Percentiles rank a stretch among this genome's conserved stretches.
Evolutionary conservation across 345 rosid species (phyloP).

Genomic region (Psidium friedrichsthalianum): DNA sequence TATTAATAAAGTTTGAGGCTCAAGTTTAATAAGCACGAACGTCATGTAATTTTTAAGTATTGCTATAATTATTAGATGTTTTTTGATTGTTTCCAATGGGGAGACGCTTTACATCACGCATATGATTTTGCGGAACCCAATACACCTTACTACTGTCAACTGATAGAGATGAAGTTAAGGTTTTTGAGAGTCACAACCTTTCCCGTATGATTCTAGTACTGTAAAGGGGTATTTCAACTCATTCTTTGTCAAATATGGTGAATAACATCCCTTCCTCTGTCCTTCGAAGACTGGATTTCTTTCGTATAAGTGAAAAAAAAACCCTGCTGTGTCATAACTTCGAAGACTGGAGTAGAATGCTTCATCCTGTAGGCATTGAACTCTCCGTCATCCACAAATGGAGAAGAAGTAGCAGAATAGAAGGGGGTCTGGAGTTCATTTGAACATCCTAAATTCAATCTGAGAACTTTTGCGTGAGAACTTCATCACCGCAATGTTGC

Average conservation of each 20-base stretch:
- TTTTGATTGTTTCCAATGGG: conserved; percentile 4
- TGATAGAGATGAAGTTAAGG: conserved; percentile 4
- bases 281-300: conserved; percentile 53
- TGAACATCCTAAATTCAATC: conserved; percentile 45
- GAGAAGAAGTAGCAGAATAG: conserved; percentile 45
- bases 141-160: conserved; percentile 11
- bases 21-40: no score
- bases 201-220: conserved; percentile 3
- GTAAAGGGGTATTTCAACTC: conserved; percentile 4
- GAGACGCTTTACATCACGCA: conserved; percentile 6
- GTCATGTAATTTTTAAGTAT: no score
- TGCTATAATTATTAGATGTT: no score
- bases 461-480: conserved; percentile 52
- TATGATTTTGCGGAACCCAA: conserved; percentile 43
- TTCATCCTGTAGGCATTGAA: conserved; percentile 23
- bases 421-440: conserved; percentile 49
- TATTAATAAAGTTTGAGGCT: no score
- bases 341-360: conserved; percentile 58
- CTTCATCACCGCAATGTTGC: conserved; percentile 58
- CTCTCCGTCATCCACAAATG: conserved; percentile 15
- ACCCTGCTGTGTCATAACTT: conserved; percentile 17
- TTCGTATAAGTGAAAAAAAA: conserved; percentile 27
- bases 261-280: conserved; percentile 10
- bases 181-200: conserved; percentile 15
- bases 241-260: conserved; percentile 5